A percentile compares a stretch with the other conserved stretches of the same genome.
phyloP scores from a whole-genome alignment of 495 filamentous ascomycete genomes.

The Poronia punctata region DNA sequence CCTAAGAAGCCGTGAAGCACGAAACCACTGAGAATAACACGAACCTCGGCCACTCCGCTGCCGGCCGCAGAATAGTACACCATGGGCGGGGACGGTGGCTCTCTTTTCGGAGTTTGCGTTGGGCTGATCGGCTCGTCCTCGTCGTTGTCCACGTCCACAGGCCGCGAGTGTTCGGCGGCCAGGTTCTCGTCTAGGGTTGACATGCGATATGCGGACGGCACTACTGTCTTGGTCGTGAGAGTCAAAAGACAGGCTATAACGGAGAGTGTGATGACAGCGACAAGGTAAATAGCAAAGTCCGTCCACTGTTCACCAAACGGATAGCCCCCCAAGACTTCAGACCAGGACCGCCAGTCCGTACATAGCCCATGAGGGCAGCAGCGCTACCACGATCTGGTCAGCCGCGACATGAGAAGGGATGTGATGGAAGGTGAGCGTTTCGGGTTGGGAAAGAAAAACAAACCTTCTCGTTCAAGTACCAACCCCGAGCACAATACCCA shows the following conservation, averaged over 20 bases:
- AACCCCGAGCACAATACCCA: conserved; percentile 70
- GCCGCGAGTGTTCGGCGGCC: conserved; percentile 37
- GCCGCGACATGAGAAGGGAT: conserved; percentile 9
- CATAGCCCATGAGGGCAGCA: conserved; percentile 72
- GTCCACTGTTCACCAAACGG: conserved; percentile 53
- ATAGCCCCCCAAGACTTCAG: conserved; percentile 50
- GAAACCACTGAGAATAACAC: conserved; percentile 95
- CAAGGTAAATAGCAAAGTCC: conserved; percentile 69
- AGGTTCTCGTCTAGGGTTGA: conserved; percentile 79
- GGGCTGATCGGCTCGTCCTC: conserved; percentile 35
- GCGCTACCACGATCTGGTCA: conserved; percentile 26
- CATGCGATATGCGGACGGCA: conserved; percentile 79
- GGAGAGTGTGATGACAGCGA: conserved; percentile 65
- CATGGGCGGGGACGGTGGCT: conserved; percentile 55
- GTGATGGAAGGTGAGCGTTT: too few species aligned
- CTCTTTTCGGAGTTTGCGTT: conserved; percentile 16
- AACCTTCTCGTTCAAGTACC: conserved; percentile 64
- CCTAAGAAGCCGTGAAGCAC: conserved; percentile 95
- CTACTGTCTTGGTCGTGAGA: conserved; percentile 80
- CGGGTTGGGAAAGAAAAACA: not conserved
- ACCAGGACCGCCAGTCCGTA: conserved; percentile 71
- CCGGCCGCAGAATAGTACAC: conserved; percentile 94
- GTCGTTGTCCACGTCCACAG: conserved; percentile 31
- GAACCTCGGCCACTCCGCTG: conserved; percentile 94
- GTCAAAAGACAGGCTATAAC: conserved; percentile 70